phyloP scores from a whole-genome alignment of 306 rosid species.

The Comarum palustre region DNA sequence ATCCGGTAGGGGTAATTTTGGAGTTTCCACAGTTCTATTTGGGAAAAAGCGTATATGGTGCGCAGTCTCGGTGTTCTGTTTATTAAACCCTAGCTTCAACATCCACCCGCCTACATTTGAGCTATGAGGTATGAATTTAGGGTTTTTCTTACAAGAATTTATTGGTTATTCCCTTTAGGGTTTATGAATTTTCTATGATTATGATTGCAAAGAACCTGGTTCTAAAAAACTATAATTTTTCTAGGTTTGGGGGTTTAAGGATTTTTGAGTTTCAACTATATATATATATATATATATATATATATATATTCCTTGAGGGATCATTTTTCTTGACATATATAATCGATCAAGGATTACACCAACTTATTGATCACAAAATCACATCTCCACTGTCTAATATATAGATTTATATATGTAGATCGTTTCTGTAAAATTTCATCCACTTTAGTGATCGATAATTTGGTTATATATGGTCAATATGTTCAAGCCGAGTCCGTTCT shows the following conservation, averaged over 20 bases:
- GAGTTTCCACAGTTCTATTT: background rate
- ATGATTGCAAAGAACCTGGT: background rate
- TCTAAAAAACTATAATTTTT: background rate
- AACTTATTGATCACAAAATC: too few species aligned
- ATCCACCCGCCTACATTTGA: background rate
- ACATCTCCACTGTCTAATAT: too few species aligned
- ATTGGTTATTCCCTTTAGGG: background rate
- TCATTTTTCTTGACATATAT: too few species aligned
- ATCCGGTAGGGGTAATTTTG: background rate
- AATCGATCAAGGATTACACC: too few species aligned
- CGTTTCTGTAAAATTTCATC: too few species aligned
- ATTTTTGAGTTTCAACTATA: too few species aligned
- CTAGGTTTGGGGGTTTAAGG: background rate
- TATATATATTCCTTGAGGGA: too few species aligned
- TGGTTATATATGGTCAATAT: too few species aligned
- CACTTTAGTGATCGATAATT: too few species aligned
- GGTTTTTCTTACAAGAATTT: background rate
- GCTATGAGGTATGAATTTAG: slow-evolving; percentile 4
- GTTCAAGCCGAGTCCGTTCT: too few species aligned
- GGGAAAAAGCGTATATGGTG: background rate
- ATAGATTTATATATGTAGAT: too few species aligned
- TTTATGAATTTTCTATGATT: background rate
- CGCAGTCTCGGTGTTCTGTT: background rate
- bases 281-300: too few species aligned
- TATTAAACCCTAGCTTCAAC: slow-evolving; percentile 18